A percentile compares a stretch with the other conserved stretches of the same genome.
Conservation (phyloP, 1,284 basidiomycete genomes). For the Papiliotrema fonsecae region DNA sequence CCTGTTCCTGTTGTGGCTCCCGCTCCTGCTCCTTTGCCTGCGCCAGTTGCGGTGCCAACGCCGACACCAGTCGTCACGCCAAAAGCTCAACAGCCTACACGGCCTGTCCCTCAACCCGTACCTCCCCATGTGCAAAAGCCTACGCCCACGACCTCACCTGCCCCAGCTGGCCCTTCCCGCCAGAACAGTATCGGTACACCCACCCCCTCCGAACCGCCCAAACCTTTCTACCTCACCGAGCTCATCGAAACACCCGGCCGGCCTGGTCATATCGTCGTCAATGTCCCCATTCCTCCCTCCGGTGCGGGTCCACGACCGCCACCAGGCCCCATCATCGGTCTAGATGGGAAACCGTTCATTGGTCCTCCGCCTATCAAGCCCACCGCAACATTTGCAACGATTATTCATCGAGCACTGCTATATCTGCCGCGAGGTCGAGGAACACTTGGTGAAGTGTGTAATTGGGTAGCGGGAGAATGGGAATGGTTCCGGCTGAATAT, state of each 20-base stretch:
- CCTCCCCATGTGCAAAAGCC: constrained; percentile 15
- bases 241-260: constrained; percentile 39
- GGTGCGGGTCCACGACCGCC: constrained; percentile 44
- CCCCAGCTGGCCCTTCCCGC: constrained; percentile 7
- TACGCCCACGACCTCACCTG: constrained; percentile 8
- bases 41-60: background rate
- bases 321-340: constrained; percentile 40
- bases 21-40: background rate
- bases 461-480: constrained; percentile 81
- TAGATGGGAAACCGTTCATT: constrained; percentile 46
- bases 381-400: constrained; percentile 45
- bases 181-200: constrained; percentile 6
- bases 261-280: constrained; percentile 43
- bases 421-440: constrained; percentile 61
- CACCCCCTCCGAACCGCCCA: constrained; percentile 21
- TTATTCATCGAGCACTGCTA: constrained; percentile 44
- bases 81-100: background rate
- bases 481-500: constrained; percentile 83
- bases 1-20: background rate
- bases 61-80: background rate
- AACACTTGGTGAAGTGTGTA: constrained; percentile 84
- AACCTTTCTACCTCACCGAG: constrained; percentile 42
- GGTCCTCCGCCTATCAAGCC: constrained; percentile 47
- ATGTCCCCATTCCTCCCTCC: constrained; percentile 44
- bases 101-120: background rate